Conservation (phyloP, 257 asterid genomes). For the Vinca minor region DNA sequence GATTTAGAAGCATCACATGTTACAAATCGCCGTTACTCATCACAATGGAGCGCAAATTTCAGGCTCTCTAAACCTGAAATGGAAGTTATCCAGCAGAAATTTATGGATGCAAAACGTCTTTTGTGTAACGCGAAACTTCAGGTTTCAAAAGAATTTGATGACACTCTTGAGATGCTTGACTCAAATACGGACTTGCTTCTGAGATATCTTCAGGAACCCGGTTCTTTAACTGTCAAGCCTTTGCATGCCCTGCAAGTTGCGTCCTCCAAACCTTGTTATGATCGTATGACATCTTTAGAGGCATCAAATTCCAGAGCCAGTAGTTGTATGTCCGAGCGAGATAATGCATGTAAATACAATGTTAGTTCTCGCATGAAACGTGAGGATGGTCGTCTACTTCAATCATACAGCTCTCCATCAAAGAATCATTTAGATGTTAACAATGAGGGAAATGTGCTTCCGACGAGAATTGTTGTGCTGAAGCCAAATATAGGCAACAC, state of each 20-base stretch:
- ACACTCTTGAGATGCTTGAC: slow-evolving; percentile 44
- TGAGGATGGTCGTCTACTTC: slow-evolving; percentile 66
- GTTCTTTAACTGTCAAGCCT: slow-evolving; percentile 39
- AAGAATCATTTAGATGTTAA: slow-evolving; percentile 32
- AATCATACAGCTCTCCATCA: slow-evolving; percentile 34
- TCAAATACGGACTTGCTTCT: slow-evolving; percentile 39
- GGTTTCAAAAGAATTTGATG: slow-evolving; percentile 41
- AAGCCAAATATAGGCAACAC: slow-evolving; percentile 61
- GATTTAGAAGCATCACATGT: slow-evolving; percentile 81
- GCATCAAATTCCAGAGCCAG: slow-evolving; percentile 41
- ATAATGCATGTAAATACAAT: slow-evolving; percentile 24
- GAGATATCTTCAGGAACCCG: slow-evolving; percentile 44
- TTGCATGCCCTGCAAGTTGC: slow-evolving; percentile 36
- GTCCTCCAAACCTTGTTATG: slow-evolving; percentile 34
- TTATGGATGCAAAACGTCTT: slow-evolving; percentile 39
- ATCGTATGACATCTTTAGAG: slow-evolving; percentile 42
- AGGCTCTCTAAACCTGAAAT: slow-evolving; percentile 44
- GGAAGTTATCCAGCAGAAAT: slow-evolving; percentile 49
- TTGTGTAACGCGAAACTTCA: slow-evolving; percentile 40
- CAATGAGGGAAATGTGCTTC: slow-evolving; percentile 28
- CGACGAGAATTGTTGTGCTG: slow-evolving; percentile 75
- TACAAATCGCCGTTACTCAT: slow-evolving; percentile 47
- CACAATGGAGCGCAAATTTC: slow-evolving; percentile 52
- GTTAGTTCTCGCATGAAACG: slow-evolving; percentile 40
- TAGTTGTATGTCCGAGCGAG: slow-evolving; percentile 41